These are phyloP conservation scores for Ormosia semicastrata DNA, from an alignment of 306 rosid genomes.

Conservation along the genomic window DNA sequence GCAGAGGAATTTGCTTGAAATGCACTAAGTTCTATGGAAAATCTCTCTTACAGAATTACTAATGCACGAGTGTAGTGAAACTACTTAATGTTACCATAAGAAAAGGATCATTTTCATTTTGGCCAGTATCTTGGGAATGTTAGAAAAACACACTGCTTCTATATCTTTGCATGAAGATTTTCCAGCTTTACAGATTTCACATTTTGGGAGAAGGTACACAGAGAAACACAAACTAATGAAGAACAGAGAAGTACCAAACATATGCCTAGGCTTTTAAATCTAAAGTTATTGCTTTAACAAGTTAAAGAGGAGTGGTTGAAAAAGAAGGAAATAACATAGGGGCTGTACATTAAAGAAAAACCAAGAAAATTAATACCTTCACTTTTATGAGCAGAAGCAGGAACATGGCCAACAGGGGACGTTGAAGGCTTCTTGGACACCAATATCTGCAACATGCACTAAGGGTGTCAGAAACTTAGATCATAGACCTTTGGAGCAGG, in stretches of 20 bases:
- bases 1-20: conserved; percentile 2
- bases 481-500: neutral
- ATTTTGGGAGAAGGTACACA: neutral
- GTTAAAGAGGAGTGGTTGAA: neutral
- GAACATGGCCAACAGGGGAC: conserved; percentile 36
- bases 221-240: neutral
- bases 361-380: conserved; percentile 32
- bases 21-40: neutral
- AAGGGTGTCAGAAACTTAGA: conserved; percentile 19
- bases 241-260: neutral
- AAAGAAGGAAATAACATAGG: neutral
- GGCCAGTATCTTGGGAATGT: conserved; percentile 20
- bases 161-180: neutral
- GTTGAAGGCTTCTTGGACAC: conserved; percentile 53
- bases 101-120: neutral
- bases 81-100: neutral
- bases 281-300: neutral
- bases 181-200: neutral
- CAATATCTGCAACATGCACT: conserved; percentile 51
- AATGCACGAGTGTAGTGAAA: neutral
- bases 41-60: neutral
- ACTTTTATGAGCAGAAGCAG: conserved; percentile 26
- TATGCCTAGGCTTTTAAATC: neutral
- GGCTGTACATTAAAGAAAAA: neutral
- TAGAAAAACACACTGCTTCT: neutral